Conservation (phyloP, 352 stramenopile species). For the Thalassiosira allenii region DNA sequence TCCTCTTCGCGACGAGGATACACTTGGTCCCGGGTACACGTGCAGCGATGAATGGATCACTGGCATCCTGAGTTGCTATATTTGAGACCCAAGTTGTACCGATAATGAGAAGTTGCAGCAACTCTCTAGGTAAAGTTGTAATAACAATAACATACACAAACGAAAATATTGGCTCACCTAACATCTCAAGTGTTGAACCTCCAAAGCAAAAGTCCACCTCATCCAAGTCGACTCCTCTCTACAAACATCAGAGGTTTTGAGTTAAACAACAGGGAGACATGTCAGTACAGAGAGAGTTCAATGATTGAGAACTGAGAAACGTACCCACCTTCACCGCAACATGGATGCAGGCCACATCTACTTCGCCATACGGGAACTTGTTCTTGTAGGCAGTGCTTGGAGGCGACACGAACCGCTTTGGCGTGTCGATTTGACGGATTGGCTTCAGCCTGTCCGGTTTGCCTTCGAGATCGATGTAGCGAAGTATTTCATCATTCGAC, state of each 20-base stretch:
- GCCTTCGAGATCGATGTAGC: conserved; percentile 22
- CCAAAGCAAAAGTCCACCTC: conserved; percentile 69
- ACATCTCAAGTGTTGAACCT: conserved; percentile 65
- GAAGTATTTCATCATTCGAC: conserved; percentile 19
- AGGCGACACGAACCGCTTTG: conserved; percentile 31
- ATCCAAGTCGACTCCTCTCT: conserved; percentile 43
- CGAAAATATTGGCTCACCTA: conserved; percentile 30
- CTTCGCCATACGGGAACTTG: conserved; percentile 56
- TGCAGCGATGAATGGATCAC: conserved; percentile 35
- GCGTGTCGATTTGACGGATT: conserved; percentile 30
- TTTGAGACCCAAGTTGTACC: not conserved
- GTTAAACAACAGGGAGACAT: not conserved
- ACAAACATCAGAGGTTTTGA: not conserved
- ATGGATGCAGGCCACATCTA: conserved; percentile 50
- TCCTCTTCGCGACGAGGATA: conserved; percentile 53
- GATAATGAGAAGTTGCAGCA: no score
- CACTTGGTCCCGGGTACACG: conserved; percentile 52
- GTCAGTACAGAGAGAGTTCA: not conserved
- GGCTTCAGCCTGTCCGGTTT: conserved; percentile 32
- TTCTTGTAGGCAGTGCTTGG: conserved; percentile 36
- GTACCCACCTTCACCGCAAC: conserved; percentile 48
- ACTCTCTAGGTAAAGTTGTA: no score
- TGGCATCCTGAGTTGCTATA: conserved; percentile 40
- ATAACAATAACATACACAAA: no score
- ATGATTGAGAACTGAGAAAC: no score